Evolutionary conservation across 306 rosid genomes (phyloP), one percentile per base, ranked within the genome.

Genomic region (Ceratonia siliqua): DNA sequence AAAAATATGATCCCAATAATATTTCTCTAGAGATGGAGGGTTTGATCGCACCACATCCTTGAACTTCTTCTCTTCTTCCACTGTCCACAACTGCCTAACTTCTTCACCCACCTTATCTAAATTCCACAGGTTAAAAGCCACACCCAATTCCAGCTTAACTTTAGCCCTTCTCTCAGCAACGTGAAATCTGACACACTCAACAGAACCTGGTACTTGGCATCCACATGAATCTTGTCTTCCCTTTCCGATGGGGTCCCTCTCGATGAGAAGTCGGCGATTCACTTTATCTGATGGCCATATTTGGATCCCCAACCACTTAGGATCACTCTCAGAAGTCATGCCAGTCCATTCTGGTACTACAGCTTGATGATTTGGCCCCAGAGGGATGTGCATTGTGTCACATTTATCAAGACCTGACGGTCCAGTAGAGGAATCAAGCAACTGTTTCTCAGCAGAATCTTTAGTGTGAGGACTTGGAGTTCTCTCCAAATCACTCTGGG

Each of bases 211-310:
- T 39, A 57, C 78, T 32, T 53, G 62, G 27, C 97, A 94, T 62
- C 90, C 93, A 68, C 99, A 94, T 2, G 69, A 84, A 59, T 85
- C 96, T 63, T 82, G 88, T 78, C 99, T 85, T 62, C 96, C 99
- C 82, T 78, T 92, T 70, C 98, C 99, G 27, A 90, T 87, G 54
- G 89, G 96, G 38, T 92, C 90, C 81, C 96, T 86, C 82, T 88
- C 90, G 39, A 83, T 78, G 5, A 90, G 83, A 72, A 67, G 72
- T 74, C 46, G 79, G 9, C 76, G 17, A 74, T 80, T 87, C 9
- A 30, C 50, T 24, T 61, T 81, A 45, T 74, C 70, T 32, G 64
- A 42, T 17, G 99, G 99, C 97, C 96, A 94, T 79, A 77, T 48
- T 74, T 1, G 79, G 62, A 83, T 81, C 38, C 99, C 97, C 68